phyloP scores from a whole-genome alignment of 129 eudicot species.

The Dittrichia graveolens region DNA sequence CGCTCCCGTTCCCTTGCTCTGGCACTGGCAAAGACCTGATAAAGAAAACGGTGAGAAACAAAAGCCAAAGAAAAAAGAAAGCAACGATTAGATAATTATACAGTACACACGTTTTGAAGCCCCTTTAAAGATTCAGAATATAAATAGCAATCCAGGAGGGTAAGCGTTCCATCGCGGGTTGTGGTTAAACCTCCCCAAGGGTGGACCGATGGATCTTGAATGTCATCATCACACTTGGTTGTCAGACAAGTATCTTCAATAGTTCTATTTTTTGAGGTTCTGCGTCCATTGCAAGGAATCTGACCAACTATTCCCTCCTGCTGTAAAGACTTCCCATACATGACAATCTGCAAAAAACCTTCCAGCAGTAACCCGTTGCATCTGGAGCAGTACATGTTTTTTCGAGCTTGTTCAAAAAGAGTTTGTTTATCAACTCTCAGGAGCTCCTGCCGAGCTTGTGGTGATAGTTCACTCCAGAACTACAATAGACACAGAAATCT shows the following conservation, averaged over 20 bases:
- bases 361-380: slow-evolving; percentile 93
- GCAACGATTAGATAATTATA: slow-evolving; percentile 14
- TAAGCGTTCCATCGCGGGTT: slow-evolving; percentile 78
- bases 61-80: neutral
- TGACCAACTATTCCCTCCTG: slow-evolving; percentile 64
- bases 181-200: slow-evolving; percentile 98
- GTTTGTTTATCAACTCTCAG: slow-evolving; percentile 83
- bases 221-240: slow-evolving; percentile 61
- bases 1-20: slow-evolving; percentile 91
- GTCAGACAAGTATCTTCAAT: slow-evolving; percentile 41
- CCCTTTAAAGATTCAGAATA: slow-evolving; percentile 83
- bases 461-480: slow-evolving; percentile 92
- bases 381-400: slow-evolving; percentile 94
- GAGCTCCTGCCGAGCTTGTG: slow-evolving; percentile 81
- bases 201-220: slow-evolving; percentile 94
- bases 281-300: slow-evolving; percentile 41
- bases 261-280: slow-evolving; percentile 42
- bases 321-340: slow-evolving; percentile 89
- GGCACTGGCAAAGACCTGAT: slow-evolving; percentile 90
- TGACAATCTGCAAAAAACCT: slow-evolving; percentile 88
- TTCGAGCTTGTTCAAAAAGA: slow-evolving; percentile 94
- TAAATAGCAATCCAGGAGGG: slow-evolving; percentile 85
- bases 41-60: slow-evolving; percentile 23
- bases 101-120: slow-evolving; percentile 68
- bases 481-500: slow-evolving; percentile 40